Evolutionary conservation across 495 filamentous ascomycete genomes (phyloP).

Genomic region (Hamigera avellanea): DNA sequence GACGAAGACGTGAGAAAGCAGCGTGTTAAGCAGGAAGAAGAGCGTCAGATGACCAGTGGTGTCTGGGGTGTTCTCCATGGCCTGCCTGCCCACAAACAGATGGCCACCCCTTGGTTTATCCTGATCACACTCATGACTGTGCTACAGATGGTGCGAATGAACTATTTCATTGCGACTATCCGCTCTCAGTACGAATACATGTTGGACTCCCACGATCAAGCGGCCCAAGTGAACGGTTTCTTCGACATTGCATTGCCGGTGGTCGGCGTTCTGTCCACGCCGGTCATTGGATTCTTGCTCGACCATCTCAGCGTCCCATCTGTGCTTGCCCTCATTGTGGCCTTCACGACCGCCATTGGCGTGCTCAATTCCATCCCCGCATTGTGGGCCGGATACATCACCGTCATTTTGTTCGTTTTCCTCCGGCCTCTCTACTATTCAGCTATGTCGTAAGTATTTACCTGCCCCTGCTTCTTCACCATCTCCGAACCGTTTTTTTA

Average conservation of each 20-base stretch:
- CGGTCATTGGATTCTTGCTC: constrained; percentile 73
- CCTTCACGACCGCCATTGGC: constrained; percentile 64
- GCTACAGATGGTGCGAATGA: constrained; percentile 51
- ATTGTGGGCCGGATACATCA: constrained; percentile 62
- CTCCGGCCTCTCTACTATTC: constrained; percentile 40
- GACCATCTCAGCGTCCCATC: constrained; percentile 57
- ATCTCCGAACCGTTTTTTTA: no score
- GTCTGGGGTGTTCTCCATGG: constrained; percentile 83
- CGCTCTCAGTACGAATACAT: constrained; percentile 73
- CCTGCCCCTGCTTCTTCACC: not conserved
- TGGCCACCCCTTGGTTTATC: constrained; percentile 79
- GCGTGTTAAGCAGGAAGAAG: constrained; percentile 38
- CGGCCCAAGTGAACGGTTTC: constrained; percentile 65
- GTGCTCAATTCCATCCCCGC: constrained; percentile 63
- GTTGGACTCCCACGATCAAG: constrained; percentile 44
- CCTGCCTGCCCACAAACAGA: constrained; percentile 58
- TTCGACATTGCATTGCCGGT: constrained; percentile 87
- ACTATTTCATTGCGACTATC: constrained; percentile 88
- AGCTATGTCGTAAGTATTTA: constrained; percentile 39
- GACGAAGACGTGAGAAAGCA: constrained; percentile 41
- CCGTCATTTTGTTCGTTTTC: constrained; percentile 61
- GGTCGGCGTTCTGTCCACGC: constrained; percentile 71
- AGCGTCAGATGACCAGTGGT: constrained; percentile 34
- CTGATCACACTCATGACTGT: constrained; percentile 83
- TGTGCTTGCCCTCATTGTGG: constrained; percentile 59